These are phyloP conservation scores for Penicillium chermesinum DNA, from an alignment of 495 filamentous ascomycete genomes.

Conservation along the genomic window DNA sequence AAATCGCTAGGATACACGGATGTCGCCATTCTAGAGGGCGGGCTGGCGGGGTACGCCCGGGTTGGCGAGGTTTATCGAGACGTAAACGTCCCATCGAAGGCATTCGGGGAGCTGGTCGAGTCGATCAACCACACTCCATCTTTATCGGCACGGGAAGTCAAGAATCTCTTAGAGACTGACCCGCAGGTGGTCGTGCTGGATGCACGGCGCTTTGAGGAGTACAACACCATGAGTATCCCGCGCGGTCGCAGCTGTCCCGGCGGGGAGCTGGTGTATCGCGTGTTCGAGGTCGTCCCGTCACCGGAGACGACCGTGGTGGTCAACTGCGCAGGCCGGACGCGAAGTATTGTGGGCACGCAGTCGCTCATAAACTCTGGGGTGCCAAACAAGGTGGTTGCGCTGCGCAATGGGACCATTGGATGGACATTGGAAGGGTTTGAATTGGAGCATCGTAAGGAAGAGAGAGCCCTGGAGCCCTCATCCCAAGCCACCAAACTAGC, in stretches of 20 bases:
- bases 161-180: constrained; percentile 13
- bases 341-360: constrained; percentile 23
- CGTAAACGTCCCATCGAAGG: constrained; percentile 26
- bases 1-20: constrained; percentile 14
- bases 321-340: constrained; percentile 25
- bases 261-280: constrained; percentile 22
- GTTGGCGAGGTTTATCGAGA: constrained; percentile 25
- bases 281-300: constrained; percentile 21
- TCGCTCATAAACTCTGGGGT: constrained; percentile 20
- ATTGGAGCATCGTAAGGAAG: constrained; percentile 11
- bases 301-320: constrained; percentile 21
- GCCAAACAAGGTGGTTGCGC: constrained; percentile 21
- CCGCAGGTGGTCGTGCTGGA: constrained; percentile 18
- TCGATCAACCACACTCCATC: constrained; percentile 26
- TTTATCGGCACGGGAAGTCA: constrained; percentile 17
- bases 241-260: constrained; percentile 24
- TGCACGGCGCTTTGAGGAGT: constrained; percentile 22
- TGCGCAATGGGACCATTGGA: constrained; percentile 26
- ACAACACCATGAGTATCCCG: constrained; percentile 25
- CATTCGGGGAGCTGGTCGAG: constrained; percentile 27
- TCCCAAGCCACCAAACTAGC: constrained; percentile 9
- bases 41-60: constrained; percentile 14
- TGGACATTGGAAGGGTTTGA: constrained; percentile 24
- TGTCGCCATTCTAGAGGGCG: constrained; percentile 18
- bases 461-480: constrained; percentile 14